These are phyloP conservation scores for Pisolithus marmoratus DNA, from an alignment of 768 basidiomycete genomes.

Conservation along the genomic window DNA sequence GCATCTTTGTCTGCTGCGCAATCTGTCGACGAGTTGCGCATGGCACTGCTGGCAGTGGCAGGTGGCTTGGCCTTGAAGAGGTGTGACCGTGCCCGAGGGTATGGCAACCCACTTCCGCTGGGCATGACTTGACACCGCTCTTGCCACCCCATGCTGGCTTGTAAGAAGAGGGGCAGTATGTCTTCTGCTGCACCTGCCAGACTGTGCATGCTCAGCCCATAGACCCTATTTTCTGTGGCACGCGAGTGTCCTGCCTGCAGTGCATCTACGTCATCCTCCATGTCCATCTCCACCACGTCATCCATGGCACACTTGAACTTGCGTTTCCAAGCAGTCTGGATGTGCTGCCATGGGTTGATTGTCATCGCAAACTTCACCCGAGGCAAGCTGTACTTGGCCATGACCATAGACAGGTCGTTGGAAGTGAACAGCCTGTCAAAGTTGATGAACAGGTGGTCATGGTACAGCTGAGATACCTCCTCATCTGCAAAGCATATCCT, in stretches of 20 bases:
- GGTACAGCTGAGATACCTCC: neutral
- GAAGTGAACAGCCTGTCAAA: neutral
- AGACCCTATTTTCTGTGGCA: slow-evolving; percentile 19
- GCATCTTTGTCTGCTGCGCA: neutral
- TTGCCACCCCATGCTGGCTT: slow-evolving; percentile 11
- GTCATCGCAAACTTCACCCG: neutral
- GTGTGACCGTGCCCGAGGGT: neutral
- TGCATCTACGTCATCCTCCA: slow-evolving; percentile 11
- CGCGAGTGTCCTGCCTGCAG: slow-evolving; percentile 23
- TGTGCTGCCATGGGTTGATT: slow-evolving; percentile 14
- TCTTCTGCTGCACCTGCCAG: slow-evolving; percentile 17
- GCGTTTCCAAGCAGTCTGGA: slow-evolving; percentile 17
- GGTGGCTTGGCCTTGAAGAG: neutral
- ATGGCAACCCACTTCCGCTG: neutral
- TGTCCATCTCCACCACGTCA: slow-evolving; percentile 3
- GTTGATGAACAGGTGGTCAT: neutral
- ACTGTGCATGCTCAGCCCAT: slow-evolving; percentile 25
- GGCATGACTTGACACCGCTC: neutral
- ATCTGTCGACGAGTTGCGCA: neutral
- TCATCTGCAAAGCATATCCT: neutral
- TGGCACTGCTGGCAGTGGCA: neutral
- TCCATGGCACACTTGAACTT: slow-evolving; percentile 1
- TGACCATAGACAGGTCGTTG: neutral
- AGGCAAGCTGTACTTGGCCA: neutral
- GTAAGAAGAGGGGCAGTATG: slow-evolving; percentile 17